phyloP scores from a whole-genome alignment of 1,284 basidiomycete species.

The Cryptococcus amylolentus region DNA sequence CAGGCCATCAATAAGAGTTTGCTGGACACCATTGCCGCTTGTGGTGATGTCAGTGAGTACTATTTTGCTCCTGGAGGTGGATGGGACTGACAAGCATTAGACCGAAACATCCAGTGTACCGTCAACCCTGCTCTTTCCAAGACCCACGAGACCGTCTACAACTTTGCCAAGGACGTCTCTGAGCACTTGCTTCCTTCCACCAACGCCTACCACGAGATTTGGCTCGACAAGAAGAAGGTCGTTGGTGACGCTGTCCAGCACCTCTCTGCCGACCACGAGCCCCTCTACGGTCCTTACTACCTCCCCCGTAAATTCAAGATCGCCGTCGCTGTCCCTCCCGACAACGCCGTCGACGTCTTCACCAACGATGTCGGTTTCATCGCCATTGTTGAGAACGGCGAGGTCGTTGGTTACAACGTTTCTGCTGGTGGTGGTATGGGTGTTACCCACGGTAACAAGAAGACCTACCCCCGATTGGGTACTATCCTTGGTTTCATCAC shows the following conservation, averaged over 20 bases:
- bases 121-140: conserved; percentile 83
- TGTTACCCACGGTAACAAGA: conserved; percentile 97
- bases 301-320: conserved; percentile 99
- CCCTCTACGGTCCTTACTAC: conserved; percentile 95
- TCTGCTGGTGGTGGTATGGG: conserved; percentile 95
- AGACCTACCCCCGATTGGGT: conserved; percentile 91
- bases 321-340: conserved; percentile 91
- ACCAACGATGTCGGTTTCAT: conserved; percentile 96
- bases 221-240: conserved; percentile 94
- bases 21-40: conserved; percentile 95
- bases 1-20: conserved; percentile 90
- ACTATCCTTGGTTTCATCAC: conserved; percentile 91
- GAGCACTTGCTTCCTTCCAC: conserved; percentile 86
- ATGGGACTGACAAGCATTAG: conserved; percentile 7
- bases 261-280: conserved; percentile 70
- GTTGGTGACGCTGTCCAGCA: conserved; percentile 78
- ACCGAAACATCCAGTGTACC: conserved; percentile 84
- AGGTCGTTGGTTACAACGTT: conserved; percentile 85
- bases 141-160: conserved; percentile 78
- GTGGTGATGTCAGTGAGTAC: conserved; percentile 86
- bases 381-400: conserved; percentile 74
- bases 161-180: conserved; percentile 82
- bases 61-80: conserved; percentile 3
- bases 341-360: conserved; percentile 94
- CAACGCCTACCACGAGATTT: conserved; percentile 96